Conservation (phyloP, 2,329 filamentous ascomycete species). For the Epichloe sibirici region DNA sequence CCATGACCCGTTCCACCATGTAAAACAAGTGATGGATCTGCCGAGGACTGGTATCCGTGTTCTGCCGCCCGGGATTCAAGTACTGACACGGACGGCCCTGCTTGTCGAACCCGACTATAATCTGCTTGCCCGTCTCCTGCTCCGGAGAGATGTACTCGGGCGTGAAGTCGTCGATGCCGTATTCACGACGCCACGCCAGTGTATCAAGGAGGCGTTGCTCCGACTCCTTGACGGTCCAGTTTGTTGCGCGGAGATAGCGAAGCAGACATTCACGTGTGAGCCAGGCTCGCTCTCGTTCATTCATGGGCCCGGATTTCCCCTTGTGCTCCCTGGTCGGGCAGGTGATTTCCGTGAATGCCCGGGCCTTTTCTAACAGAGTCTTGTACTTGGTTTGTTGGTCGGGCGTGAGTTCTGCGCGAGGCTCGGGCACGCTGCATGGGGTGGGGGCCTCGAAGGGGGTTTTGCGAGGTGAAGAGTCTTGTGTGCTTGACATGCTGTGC, state of each 20-base stretch:
- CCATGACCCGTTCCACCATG: slow-evolving; percentile 85
- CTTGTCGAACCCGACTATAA: slow-evolving; percentile 79
- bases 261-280: slow-evolving; percentile 85
- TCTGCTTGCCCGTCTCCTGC: slow-evolving; percentile 94
- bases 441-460: slow-evolving; percentile 49
- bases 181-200: slow-evolving; percentile 80
- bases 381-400: slow-evolving; percentile 79
- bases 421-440: slow-evolving; percentile 42
- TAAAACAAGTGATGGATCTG: slow-evolving; percentile 92
- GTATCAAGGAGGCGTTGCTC: slow-evolving; percentile 70
- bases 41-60: slow-evolving; percentile 73
- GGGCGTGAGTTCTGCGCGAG: slow-evolving; percentile 49
- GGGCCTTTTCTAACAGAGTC: slow-evolving; percentile 57
- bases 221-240: slow-evolving; percentile 70
- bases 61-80: slow-evolving; percentile 79
- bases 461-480: slow-evolving; percentile 18
- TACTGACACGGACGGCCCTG: slow-evolving; percentile 81
- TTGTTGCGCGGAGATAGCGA: slow-evolving; percentile 85
- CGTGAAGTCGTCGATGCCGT: slow-evolving; percentile 67
- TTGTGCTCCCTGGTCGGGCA: slow-evolving; percentile 34
- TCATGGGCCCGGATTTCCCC: slow-evolving; percentile 51
- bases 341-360: slow-evolving; percentile 54
- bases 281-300: slow-evolving; percentile 75
- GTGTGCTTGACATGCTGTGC: neutral
- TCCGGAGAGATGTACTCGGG: slow-evolving; percentile 83